These are phyloP conservation scores for Suaeda aralocaspica DNA, from an alignment of 148 eudicot genomes.

Conservation along the genomic window DNA sequence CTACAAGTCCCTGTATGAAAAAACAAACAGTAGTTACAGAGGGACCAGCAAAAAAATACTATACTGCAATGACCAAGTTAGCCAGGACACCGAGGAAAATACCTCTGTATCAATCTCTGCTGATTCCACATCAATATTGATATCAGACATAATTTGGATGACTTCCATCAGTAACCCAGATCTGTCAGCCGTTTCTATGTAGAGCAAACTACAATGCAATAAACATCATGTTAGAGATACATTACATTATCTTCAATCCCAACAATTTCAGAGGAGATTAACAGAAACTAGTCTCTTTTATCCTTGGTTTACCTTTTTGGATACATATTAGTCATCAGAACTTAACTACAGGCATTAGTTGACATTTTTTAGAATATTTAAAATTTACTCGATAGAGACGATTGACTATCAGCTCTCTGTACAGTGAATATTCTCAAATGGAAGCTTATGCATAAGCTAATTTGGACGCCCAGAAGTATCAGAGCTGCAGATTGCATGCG, in stretches of 20 bases:
- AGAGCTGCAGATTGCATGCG: neutral
- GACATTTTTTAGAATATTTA: no score
- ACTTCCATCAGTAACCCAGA: slow-evolving; percentile 84
- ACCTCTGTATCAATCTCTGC: slow-evolving; percentile 96
- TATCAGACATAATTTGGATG: slow-evolving; percentile 73
- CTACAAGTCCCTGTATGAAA: slow-evolving; percentile 74
- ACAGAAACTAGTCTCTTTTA: no score
- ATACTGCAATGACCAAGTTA: slow-evolving; percentile 9
- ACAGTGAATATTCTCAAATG: neutral
- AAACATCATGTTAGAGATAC: slow-evolving; percentile 2
- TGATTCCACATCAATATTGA: slow-evolving; percentile 75
- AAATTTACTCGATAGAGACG: no score
- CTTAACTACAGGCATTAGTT: no score
- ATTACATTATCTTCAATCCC: neutral
- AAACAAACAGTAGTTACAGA: slow-evolving; percentile 5
- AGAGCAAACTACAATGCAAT: slow-evolving; percentile 59
- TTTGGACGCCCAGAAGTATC: neutral
- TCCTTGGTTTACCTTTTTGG: no score
- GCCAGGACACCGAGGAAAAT: slow-evolving; percentile 17
- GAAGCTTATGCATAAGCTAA: neutral
- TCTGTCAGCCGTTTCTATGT: slow-evolving; percentile 86
- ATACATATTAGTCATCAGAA: no score
- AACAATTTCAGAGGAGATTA: slow-evolving; percentile 1
- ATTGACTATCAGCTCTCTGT: no score
- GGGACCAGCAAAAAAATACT: neutral